Conservation (phyloP, 495 filamentous ascomycete species). For the Hypoxylon crocopeplum region DNA sequence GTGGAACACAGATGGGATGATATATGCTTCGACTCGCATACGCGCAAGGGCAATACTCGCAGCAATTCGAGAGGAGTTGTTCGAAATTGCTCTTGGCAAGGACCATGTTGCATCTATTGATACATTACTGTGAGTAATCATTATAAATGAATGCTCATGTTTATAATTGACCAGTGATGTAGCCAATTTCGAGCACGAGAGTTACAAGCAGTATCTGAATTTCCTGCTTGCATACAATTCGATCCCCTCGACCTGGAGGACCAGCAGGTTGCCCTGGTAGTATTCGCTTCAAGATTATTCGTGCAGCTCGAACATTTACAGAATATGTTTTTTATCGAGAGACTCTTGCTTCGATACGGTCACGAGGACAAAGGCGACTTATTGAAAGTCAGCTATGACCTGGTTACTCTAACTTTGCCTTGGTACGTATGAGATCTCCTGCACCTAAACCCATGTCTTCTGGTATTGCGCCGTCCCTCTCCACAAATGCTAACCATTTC, state of each 20-base stretch:
- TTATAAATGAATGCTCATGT: not conserved
- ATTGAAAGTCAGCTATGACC: constrained; percentile 59
- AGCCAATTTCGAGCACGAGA: constrained; percentile 34
- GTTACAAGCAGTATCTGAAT: constrained; percentile 22
- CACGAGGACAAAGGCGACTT: constrained; percentile 57
- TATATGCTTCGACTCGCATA: constrained; percentile 50
- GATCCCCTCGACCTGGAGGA: constrained; percentile 43
- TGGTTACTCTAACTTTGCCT: constrained; percentile 47
- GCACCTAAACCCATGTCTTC: too few relatives aligned
- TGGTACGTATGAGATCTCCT: constrained; percentile 15
- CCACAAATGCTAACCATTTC: not conserved
- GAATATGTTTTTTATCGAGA: constrained; percentile 65
- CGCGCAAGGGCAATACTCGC: constrained; percentile 59
- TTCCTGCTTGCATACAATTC: constrained; percentile 41
- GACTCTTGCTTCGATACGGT: constrained; percentile 60
- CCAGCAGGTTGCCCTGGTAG: constrained; percentile 32
- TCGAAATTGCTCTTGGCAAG: constrained; percentile 63
- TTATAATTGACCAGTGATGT: not conserved
- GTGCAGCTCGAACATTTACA: constrained; percentile 61
- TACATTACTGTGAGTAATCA: constrained; percentile 52
- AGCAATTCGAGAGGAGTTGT: constrained; percentile 61
- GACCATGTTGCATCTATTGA: constrained; percentile 51
- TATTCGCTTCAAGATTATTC: constrained; percentile 38
- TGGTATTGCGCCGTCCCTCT: not conserved
- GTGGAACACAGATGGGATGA: constrained; percentile 57